Conservation (phyloP, 495 filamentous ascomycete species). For the Haplographium delicatum region DNA sequence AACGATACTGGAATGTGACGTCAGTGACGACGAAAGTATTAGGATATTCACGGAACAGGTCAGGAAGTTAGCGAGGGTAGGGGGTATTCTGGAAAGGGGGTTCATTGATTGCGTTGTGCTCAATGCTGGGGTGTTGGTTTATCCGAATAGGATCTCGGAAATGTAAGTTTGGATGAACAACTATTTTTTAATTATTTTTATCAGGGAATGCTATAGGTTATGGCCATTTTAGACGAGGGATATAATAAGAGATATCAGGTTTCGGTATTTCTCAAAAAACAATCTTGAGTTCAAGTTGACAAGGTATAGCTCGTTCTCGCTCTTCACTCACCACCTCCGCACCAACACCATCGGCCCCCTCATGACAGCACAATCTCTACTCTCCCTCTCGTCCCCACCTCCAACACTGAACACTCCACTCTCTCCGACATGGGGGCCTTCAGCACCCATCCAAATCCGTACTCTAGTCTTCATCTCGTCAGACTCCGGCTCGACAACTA, state of each 20-base stretch:
- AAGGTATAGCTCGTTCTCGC: slow-evolving; percentile 30
- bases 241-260: too few species aligned
- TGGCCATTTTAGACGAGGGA: too few species aligned
- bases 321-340: slow-evolving; percentile 48
- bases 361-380: slow-evolving; percentile 46
- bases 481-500: slow-evolving; percentile 18
- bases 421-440: slow-evolving; percentile 16
- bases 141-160: slow-evolving; percentile 52
- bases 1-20: slow-evolving; percentile 46
- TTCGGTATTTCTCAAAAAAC: too few species aligned
- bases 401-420: background rate
- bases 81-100: slow-evolving; percentile 25
- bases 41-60: slow-evolving; percentile 30
- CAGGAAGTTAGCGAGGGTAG: slow-evolving; percentile 21
- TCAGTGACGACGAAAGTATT: slow-evolving; percentile 46
- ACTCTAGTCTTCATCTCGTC: slow-evolving; percentile 24
- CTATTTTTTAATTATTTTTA: too few species aligned
- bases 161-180: slow-evolving; percentile 44
- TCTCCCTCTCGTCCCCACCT: slow-evolving; percentile 36
- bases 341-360: slow-evolving; percentile 56
- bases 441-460: slow-evolving; percentile 9
- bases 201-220: too few species aligned
- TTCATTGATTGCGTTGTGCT: slow-evolving; percentile 47
- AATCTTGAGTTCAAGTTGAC: background rate
- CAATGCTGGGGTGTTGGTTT: slow-evolving; percentile 53